phyloP scores from a whole-genome alignment of 2,329 filamentous ascomycete genomes.

The Alternaria sp. region DNA sequence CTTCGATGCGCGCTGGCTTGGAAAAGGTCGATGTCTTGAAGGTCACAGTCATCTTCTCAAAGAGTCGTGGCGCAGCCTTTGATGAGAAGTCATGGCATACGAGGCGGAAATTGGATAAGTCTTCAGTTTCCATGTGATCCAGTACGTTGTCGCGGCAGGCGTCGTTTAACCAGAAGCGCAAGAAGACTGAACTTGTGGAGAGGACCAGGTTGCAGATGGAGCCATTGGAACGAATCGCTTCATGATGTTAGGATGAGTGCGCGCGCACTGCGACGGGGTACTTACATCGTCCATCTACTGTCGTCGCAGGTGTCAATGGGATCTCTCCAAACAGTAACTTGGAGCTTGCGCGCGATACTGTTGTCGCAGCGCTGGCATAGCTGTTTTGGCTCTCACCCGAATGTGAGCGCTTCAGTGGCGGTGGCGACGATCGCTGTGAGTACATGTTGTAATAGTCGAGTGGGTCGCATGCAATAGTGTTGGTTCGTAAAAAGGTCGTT shows the following conservation, averaged over 20 bases:
- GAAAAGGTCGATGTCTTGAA: constrained; percentile 80
- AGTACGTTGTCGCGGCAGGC: constrained; percentile 54
- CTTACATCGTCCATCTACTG: constrained; percentile 47
- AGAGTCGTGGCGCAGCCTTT: constrained; percentile 71
- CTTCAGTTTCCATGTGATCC: constrained; percentile 48
- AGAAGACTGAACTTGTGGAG: constrained; percentile 56
- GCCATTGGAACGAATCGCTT: constrained; percentile 54
- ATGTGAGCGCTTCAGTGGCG: constrained; percentile 47
- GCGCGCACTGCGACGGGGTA: constrained; percentile 8
- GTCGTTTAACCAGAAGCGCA: constrained; percentile 58
- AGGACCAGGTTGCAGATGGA: constrained; percentile 58
- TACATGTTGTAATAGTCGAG: constrained; percentile 33
- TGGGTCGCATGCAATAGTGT: constrained; percentile 22
- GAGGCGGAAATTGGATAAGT: constrained; percentile 63
- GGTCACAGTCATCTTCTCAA: constrained; percentile 71
- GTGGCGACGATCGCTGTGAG: constrained; percentile 41
- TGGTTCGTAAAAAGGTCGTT: neutral
- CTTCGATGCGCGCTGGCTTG: constrained; percentile 72
- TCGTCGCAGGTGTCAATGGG: constrained; percentile 50
- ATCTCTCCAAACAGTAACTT: constrained; percentile 59
- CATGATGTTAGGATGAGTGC: constrained; percentile 22
- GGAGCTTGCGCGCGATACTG: constrained; percentile 46
- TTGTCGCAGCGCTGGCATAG: constrained; percentile 40
- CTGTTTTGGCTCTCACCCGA: constrained; percentile 47
- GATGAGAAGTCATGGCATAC: constrained; percentile 74